phyloP scores from a whole-genome alignment of 371 early-diverging fungal species.

The Sporodiniella umbellata region DNA sequence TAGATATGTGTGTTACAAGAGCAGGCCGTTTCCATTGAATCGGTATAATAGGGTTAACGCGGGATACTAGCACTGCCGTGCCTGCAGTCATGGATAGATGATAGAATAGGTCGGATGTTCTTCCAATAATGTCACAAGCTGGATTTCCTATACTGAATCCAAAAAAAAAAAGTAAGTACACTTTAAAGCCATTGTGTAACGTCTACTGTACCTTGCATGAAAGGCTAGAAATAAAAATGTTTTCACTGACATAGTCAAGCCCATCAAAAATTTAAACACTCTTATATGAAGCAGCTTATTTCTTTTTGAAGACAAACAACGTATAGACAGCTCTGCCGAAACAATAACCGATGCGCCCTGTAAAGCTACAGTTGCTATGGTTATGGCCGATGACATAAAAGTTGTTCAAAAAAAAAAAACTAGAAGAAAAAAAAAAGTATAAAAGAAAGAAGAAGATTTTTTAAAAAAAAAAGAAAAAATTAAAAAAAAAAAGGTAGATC shows the following conservation, averaged over 20 bases:
- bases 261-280: conserved; percentile 17
- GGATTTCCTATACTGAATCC: conserved; percentile 4
- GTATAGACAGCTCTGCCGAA: conserved; percentile 15
- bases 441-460: neutral
- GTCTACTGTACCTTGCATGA: conserved; percentile 6
- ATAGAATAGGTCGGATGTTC: conserved; percentile 32
- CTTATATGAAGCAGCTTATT: conserved; percentile 11
- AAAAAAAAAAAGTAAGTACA: neutral
- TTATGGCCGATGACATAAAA: conserved; percentile 14
- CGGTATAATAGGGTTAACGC: conserved; percentile 32
- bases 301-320: conserved; percentile 10
- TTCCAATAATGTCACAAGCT: conserved; percentile 16
- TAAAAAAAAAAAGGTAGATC: neutral
- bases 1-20: conserved; percentile 3
- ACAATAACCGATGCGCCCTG: conserved; percentile 20
- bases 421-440: neutral
- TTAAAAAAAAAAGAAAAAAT: neutral
- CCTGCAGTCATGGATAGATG: conserved; percentile 41
- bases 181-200: neutral
- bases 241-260: conserved; percentile 19
- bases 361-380: conserved; percentile 20
- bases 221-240: conserved; percentile 16
- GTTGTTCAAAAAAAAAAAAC: neutral
- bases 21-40: conserved; percentile 10
- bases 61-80: conserved; percentile 20